These are phyloP conservation scores for Metarhizium brunneum DNA, from an alignment of 2,329 filamentous ascomycete genomes.

Conservation along the genomic window DNA sequence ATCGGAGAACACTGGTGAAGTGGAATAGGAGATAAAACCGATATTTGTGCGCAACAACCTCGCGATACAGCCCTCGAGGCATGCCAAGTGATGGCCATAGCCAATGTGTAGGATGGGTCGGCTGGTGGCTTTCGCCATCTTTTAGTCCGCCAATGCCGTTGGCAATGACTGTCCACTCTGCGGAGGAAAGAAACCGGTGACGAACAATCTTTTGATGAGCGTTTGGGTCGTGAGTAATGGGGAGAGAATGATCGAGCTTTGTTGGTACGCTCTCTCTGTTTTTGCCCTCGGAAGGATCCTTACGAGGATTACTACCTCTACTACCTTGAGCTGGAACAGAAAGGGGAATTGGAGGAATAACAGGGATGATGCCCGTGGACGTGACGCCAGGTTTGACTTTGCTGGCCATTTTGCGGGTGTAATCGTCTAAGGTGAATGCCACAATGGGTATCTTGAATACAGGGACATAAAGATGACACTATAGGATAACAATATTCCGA, in stretches of 20 bases:
- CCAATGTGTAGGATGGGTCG: slow-evolving; percentile 31
- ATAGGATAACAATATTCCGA: neutral
- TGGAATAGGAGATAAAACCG: slow-evolving; percentile 37
- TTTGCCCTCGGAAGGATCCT: neutral
- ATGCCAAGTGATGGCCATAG: slow-evolving; percentile 39
- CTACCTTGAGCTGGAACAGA: neutral
- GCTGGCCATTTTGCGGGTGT: slow-evolving; percentile 6
- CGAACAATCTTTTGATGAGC: slow-evolving; percentile 10
- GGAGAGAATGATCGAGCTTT: neutral
- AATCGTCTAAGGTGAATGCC: neutral
- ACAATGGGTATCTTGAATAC: neutral
- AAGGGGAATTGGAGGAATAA: slow-evolving; percentile 7
- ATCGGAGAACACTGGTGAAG: slow-evolving; percentile 30
- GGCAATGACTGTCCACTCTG: slow-evolving; percentile 38
- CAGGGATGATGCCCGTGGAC: slow-evolving; percentile 3
- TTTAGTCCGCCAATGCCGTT: slow-evolving; percentile 36
- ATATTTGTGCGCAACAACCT: slow-evolving; percentile 34
- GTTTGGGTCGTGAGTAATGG: slow-evolving; percentile 5
- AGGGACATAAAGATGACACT: neutral
- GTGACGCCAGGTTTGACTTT: neutral
- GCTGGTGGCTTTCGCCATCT: slow-evolving; percentile 32
- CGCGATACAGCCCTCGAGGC: slow-evolving; percentile 38
- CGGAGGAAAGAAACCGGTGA: slow-evolving; percentile 31
- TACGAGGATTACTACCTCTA: neutral
- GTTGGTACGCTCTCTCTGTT: neutral